Conservation (phyloP, 805 yeast species). For the Citeromyces matritensis region DNA sequence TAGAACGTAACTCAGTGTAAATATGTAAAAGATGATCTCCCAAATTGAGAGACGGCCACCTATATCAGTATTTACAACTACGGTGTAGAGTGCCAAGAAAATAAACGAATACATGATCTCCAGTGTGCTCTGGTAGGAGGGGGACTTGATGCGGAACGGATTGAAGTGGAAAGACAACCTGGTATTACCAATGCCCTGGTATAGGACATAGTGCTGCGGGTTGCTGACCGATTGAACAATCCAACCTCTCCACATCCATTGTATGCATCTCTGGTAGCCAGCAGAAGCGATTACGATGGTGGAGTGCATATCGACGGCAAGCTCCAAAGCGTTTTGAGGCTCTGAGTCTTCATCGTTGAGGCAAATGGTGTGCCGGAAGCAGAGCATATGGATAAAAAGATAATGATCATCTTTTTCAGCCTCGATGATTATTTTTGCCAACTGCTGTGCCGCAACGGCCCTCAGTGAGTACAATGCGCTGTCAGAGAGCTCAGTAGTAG, state of each 20-base stretch:
- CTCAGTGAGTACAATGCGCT: slow-evolving; percentile 46
- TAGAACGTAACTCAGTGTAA: slow-evolving; percentile 48
- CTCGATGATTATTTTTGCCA: slow-evolving; percentile 63
- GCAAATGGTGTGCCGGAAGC: slow-evolving; percentile 58
- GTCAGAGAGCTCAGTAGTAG: slow-evolving; percentile 47
- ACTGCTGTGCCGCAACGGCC: slow-evolving; percentile 54
- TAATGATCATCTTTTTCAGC: slow-evolving; percentile 39
- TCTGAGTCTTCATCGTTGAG: slow-evolving; percentile 43
- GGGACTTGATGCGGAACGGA: slow-evolving; percentile 77
- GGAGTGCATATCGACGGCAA: slow-evolving; percentile 78
- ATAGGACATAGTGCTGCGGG: slow-evolving; percentile 54
- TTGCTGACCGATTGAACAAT: slow-evolving; percentile 60
- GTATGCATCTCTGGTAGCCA: slow-evolving; percentile 76
- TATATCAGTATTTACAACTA: slow-evolving; percentile 46
- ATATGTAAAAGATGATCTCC: slow-evolving; percentile 46
- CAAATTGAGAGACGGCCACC: slow-evolving; percentile 20
- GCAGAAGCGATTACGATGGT: slow-evolving; percentile 63
- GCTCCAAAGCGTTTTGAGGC: slow-evolving; percentile 66
- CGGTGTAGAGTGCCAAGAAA: slow-evolving; percentile 46
- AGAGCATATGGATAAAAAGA: slow-evolving; percentile 59
- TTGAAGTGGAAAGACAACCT: slow-evolving; percentile 50
- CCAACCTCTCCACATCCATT: slow-evolving; percentile 94
- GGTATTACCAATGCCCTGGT: slow-evolving; percentile 41
- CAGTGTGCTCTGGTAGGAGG: slow-evolving; percentile 62
- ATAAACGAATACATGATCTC: slow-evolving; percentile 55